A percentile compares a stretch with the other conserved stretches of the same genome.
phyloP scores from a whole-genome alignment of 2,329 filamentous ascomycete genomes.

The Phoma herbarum region DNA sequence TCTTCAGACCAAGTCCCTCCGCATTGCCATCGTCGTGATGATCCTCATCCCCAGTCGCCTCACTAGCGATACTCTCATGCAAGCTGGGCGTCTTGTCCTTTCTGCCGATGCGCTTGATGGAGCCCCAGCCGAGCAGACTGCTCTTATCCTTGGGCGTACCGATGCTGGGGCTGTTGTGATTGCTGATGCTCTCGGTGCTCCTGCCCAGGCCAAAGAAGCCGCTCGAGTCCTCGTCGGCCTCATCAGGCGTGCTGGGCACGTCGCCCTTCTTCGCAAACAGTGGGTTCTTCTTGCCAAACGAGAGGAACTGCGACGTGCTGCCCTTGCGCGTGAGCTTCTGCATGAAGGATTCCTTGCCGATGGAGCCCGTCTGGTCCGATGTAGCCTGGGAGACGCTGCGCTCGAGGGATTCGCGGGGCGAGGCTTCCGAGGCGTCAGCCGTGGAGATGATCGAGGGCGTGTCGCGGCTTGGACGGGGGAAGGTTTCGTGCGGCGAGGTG shows the following conservation, averaged over 20 bases:
- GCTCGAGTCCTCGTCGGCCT: slow-evolving; percentile 51
- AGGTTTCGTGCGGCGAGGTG: slow-evolving; percentile 39
- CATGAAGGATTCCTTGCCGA: slow-evolving; percentile 59
- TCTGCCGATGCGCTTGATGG: slow-evolving; percentile 55
- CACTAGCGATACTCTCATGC: slow-evolving; percentile 57
- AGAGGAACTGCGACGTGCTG: slow-evolving; percentile 57
- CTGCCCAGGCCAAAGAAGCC: slow-evolving; percentile 35
- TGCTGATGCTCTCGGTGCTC: slow-evolving; percentile 39
- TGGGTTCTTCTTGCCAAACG: slow-evolving; percentile 50
- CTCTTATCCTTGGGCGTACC: slow-evolving; percentile 50
- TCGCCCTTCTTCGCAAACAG: slow-evolving; percentile 46
- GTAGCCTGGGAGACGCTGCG: slow-evolving; percentile 50
- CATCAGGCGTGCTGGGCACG: slow-evolving; percentile 48
- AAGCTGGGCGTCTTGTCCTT: slow-evolving; percentile 57
- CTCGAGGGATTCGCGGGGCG: slow-evolving; percentile 53
- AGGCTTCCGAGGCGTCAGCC: slow-evolving; percentile 44
- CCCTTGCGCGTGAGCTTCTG: slow-evolving; percentile 60
- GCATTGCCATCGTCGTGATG: slow-evolving; percentile 42
- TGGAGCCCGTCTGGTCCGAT: slow-evolving; percentile 44
- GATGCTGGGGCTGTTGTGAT: slow-evolving; percentile 48
- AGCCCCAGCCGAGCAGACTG: slow-evolving; percentile 56
- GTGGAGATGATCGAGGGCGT: slow-evolving; percentile 55
- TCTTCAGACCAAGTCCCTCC: slow-evolving; percentile 23
- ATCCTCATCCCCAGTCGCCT: slow-evolving; percentile 50
- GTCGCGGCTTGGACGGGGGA: slow-evolving; percentile 54